Evolutionary conservation across 1,284 basidiomycete species (phyloP).

Genomic region (Xerocomus amazonicus): DNA sequence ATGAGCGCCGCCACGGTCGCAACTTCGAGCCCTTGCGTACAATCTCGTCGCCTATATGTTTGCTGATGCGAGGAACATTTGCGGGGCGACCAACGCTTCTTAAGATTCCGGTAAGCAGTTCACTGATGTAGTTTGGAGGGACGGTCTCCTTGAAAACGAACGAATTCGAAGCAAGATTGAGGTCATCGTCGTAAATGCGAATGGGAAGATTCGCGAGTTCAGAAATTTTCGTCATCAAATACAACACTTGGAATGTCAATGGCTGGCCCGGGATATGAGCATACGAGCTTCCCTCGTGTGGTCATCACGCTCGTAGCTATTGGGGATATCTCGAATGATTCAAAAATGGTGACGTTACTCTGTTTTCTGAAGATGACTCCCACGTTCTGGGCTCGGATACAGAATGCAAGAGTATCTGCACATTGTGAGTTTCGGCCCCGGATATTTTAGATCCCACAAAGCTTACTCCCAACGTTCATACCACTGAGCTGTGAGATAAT

Average conservation of each 20-base stretch:
- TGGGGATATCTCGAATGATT: neutral
- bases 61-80: conserved; percentile 23
- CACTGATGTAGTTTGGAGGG: conserved; percentile 33
- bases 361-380: neutral
- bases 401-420: neutral
- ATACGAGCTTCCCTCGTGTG: conserved; percentile 31
- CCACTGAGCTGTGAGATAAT: neutral
- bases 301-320: conserved; percentile 9
- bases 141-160: conserved; percentile 27
- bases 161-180: conserved; percentile 7
- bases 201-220: conserved; percentile 30
- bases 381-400: neutral
- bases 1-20: conserved; percentile 35
- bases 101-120: conserved; percentile 33
- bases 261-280: conserved; percentile 34
- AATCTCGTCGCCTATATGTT: conserved; percentile 35
- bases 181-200: conserved; percentile 25
- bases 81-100: conserved; percentile 22
- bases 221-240: conserved; percentile 10
- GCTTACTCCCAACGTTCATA: neutral
- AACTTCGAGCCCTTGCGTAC: conserved; percentile 20
- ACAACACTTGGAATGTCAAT: conserved; percentile 21
- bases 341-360: neutral
- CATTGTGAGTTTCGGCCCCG: neutral
- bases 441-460: neutral